Percentiles rank a stretch among this genome's conserved stretches.
Evolutionary conservation across 805 yeast species (phyloP).

Genomic region (Ogataea nitratoaversa): DNA sequence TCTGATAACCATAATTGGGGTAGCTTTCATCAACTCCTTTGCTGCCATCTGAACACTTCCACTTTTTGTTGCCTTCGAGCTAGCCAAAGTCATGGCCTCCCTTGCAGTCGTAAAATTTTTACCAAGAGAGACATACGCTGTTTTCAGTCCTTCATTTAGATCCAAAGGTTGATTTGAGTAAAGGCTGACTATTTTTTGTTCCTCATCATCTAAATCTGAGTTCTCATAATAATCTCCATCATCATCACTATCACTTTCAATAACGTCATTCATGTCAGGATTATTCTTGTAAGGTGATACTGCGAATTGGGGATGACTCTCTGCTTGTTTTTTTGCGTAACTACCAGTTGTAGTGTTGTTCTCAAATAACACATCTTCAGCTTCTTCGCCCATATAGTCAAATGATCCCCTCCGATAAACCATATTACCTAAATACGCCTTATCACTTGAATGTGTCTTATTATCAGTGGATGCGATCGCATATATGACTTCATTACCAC

Average conservation of each 20-base stretch:
- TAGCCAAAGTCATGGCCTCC: conserved; percentile 56
- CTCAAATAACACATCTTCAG: conserved; percentile 11
- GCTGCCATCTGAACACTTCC: conserved; percentile 66
- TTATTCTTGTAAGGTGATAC: conserved; percentile 2
- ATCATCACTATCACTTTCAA: conserved; percentile 24
- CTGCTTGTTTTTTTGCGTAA: neutral
- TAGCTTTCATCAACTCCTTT: conserved; percentile 61
- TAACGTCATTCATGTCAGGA: conserved; percentile 8
- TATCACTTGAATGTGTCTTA: neutral
- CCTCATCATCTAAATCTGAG: conserved; percentile 28
- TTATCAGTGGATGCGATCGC: conserved; percentile 8
- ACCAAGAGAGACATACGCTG: conserved; percentile 73
- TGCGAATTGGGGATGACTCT: conserved; percentile 1
- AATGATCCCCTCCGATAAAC: conserved; percentile 19
- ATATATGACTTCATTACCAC: conserved; percentile 10
- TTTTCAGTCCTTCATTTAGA: conserved; percentile 64
- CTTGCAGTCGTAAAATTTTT: conserved; percentile 63
- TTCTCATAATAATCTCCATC: conserved; percentile 25
- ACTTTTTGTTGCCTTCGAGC: conserved; percentile 58
- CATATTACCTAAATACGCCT: neutral
- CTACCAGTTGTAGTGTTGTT: conserved; percentile 28
- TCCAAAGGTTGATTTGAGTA: conserved; percentile 82
- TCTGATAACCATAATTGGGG: conserved; percentile 76
- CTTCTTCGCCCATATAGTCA: conserved; percentile 27
- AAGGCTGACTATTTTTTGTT: conserved; percentile 52